Evolutionary conservation across 306 rosid species (phyloP).

Genomic region (Prunus fruticosa): DNA sequence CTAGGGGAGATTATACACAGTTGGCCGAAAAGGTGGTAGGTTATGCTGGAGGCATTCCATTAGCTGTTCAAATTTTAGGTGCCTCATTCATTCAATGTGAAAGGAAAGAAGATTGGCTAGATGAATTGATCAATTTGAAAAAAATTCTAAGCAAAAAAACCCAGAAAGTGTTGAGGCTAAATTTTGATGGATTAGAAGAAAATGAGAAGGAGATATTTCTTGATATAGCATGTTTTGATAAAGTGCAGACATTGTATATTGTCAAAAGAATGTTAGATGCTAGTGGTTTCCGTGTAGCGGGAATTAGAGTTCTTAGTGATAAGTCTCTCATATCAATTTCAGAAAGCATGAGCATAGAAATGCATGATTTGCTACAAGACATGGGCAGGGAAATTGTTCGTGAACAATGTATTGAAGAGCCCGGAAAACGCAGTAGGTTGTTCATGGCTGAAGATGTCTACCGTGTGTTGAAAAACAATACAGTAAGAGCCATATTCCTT

Average conservation of each 20-base stretch:
- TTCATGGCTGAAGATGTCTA: slow-evolving; percentile 15
- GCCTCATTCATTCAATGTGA: background rate
- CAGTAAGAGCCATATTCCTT: slow-evolving; percentile 4
- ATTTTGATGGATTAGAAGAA: slow-evolving; percentile 21
- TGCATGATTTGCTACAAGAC: slow-evolving; percentile 38
- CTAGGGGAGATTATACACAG: background rate
- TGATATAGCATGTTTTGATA: slow-evolving; percentile 33
- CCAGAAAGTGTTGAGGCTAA: background rate
- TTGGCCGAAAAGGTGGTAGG: background rate
- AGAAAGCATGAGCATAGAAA: background rate
- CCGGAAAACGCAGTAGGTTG: slow-evolving; percentile 5
- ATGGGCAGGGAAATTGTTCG: slow-evolving; percentile 29
- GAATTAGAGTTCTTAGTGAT: slow-evolving; percentile 31
- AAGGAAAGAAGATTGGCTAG: background rate
- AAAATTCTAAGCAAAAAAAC: background rate
- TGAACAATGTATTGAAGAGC: slow-evolving; percentile 2
- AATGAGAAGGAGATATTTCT: slow-evolving; percentile 31
- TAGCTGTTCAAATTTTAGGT: background rate
- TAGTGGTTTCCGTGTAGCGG: slow-evolving; percentile 24
- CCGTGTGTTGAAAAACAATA: slow-evolving; percentile 16
- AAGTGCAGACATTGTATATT: slow-evolving; percentile 19
- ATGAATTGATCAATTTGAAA: background rate
- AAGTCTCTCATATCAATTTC: slow-evolving; percentile 28
- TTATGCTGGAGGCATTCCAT: slow-evolving; percentile 5
- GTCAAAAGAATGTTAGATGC: slow-evolving; percentile 9